Conservation (phyloP, 495 filamentous ascomycete genomes). For the Podospora pseudopauciseta region DNA sequence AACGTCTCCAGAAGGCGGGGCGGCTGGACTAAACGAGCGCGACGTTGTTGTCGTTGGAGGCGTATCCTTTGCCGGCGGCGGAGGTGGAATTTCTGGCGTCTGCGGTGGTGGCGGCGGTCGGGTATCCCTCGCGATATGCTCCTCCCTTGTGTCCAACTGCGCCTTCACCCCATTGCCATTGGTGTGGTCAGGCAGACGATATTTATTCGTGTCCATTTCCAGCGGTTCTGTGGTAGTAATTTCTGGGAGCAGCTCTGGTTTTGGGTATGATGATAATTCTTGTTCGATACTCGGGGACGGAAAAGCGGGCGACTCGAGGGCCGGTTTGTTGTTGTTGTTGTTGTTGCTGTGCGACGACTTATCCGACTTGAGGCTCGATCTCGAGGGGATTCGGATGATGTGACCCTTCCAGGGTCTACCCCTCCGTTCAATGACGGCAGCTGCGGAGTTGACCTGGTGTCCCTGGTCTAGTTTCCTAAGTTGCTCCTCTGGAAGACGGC, state of each 20-base stretch:
- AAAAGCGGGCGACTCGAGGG: slow-evolving; percentile 20
- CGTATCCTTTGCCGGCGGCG: slow-evolving; percentile 48
- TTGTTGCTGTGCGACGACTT: slow-evolving; percentile 14
- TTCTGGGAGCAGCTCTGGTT: slow-evolving; percentile 43
- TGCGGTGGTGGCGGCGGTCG: slow-evolving; percentile 27
- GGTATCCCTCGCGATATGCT: slow-evolving; percentile 49
- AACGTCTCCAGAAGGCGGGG: slow-evolving; percentile 30
- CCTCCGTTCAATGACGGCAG: slow-evolving; percentile 51
- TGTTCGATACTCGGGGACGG: slow-evolving; percentile 8
- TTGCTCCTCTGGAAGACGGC: slow-evolving; percentile 70
- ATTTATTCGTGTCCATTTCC: slow-evolving; percentile 61
- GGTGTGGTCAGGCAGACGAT: slow-evolving; percentile 58
- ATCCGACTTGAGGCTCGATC: slow-evolving; percentile 33
- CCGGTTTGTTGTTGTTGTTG: slow-evolving; percentile 10
- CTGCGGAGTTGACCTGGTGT: slow-evolving; percentile 55
- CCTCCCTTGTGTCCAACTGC: slow-evolving; percentile 47
- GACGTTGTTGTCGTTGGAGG: slow-evolving; percentile 33
- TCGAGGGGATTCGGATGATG: slow-evolving; percentile 40
- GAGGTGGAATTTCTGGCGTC: slow-evolving; percentile 34
- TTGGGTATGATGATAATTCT: slow-evolving; percentile 2
- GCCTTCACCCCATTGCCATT: slow-evolving; percentile 60
- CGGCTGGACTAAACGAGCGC: slow-evolving; percentile 16
- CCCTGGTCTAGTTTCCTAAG: slow-evolving; percentile 63
- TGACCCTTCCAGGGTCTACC: slow-evolving; percentile 62
- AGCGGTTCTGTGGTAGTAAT: slow-evolving; percentile 40